Evolutionary conservation across 2,329 filamentous ascomycete genomes (phyloP).

Genomic region (Cladosporium velox): DNA sequence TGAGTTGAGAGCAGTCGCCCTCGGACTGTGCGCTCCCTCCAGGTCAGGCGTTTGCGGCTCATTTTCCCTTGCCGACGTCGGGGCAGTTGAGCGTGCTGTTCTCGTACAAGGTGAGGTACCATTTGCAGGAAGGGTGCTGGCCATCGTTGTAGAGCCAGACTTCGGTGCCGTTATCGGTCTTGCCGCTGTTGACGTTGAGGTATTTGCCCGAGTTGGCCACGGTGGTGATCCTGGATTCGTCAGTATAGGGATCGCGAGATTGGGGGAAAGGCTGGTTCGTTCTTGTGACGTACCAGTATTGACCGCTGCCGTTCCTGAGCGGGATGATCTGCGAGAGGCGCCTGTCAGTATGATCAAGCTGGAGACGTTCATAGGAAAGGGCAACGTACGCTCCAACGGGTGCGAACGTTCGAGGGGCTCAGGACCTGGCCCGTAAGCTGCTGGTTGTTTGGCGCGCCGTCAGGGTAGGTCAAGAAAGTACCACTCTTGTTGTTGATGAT

Average conservation of each 20-base stretch:
- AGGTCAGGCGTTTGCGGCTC: neutral
- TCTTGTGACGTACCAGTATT: neutral
- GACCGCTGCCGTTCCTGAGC: neutral
- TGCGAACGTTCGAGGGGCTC: neutral
- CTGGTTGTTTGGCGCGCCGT: neutral
- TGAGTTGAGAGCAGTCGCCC: neutral
- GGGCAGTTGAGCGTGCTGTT: neutral
- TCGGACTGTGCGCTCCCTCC: neutral
- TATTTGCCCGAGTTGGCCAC: neutral
- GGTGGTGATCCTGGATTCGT: neutral
- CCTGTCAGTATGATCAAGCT: neutral
- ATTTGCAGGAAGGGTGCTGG: neutral
- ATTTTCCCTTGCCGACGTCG: neutral
- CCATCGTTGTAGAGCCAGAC: neutral
- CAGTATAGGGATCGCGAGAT: neutral
- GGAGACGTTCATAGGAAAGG: neutral
- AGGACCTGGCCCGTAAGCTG: neutral
- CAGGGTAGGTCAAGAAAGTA: neutral
- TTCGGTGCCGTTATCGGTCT: neutral
- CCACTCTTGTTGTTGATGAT: slow-evolving; percentile 3
- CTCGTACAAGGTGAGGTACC: neutral
- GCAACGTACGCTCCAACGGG: neutral
- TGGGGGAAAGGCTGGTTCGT: neutral
- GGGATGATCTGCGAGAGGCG: neutral
- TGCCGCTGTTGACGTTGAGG: slow-evolving; percentile 2